Percentiles rank a stretch among this genome's conserved stretches.
Conservation (phyloP, 1,284 basidiomycete genomes). For the Stygiomarasmius scandens region DNA sequence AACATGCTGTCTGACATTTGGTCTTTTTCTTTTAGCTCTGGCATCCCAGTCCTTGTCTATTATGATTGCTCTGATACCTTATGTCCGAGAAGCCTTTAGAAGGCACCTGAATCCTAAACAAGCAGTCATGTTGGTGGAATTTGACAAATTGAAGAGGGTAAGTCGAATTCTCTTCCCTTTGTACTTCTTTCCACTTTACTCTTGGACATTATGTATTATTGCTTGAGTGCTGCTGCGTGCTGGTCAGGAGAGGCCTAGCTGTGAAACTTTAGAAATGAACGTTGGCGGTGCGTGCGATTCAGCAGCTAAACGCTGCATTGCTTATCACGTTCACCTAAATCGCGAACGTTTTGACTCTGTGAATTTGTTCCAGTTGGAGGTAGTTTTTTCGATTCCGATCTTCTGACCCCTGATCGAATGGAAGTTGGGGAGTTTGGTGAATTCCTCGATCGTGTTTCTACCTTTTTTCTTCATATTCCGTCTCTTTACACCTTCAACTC, state of each 20-base stretch:
- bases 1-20: background rate
- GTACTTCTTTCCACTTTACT: conserved; percentile 5
- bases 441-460: too few species aligned
- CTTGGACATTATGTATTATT: too few species aligned
- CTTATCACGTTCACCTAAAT: too few species aligned
- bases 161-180: conserved; percentile 31
- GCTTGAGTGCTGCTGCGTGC: too few species aligned
- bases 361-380: background rate
- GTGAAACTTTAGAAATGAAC: too few species aligned
- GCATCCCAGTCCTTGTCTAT: conserved; percentile 95
- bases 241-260: too few species aligned
- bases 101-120: conserved; percentile 92
- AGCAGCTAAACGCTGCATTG: too few species aligned
- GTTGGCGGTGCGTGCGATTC: background rate
- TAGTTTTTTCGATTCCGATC: background rate
- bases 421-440: too few species aligned
- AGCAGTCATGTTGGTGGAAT: conserved; percentile 95
- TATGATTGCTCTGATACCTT: conserved; percentile 94
- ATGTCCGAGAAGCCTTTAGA: conserved; percentile 92
- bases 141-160: conserved; percentile 96
- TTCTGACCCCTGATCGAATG: background rate
- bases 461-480: too few species aligned
- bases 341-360: background rate
- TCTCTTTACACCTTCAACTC: background rate
- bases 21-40: conserved; percentile 60